phyloP scores from a whole-genome alignment of 2,329 filamentous ascomycete species.

The Ophiostoma sp. region DNA sequence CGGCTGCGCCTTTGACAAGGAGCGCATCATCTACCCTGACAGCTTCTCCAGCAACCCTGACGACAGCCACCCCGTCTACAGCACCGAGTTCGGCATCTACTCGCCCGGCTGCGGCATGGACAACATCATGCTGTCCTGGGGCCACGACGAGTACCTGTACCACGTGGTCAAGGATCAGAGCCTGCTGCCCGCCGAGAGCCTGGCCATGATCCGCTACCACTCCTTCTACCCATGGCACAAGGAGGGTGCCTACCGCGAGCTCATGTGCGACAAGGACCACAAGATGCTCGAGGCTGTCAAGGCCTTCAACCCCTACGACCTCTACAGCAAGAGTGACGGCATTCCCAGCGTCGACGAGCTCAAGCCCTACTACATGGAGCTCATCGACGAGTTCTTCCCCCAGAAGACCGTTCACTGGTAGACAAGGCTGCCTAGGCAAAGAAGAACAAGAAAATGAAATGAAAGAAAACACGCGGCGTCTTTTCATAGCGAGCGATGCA shows the following conservation, averaged over 20 bases:
- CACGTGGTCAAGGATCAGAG: constrained; percentile 79
- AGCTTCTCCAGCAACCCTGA: constrained; percentile 77
- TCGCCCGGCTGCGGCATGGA: constrained; percentile 71
- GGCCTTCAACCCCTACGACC: constrained; percentile 85
- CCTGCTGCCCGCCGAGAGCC: constrained; percentile 69
- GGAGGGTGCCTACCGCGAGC: constrained; percentile 69
- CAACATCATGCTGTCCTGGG: constrained; percentile 86
- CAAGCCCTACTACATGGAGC: constrained; percentile 70
- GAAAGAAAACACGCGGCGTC: not conserved
- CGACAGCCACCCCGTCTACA: constrained; percentile 62
- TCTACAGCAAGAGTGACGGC: constrained; percentile 87
- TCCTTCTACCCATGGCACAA: constrained; percentile 90
- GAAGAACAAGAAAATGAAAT: not conserved
- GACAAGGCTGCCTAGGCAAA: not conserved
- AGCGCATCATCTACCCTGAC: constrained; percentile 72
- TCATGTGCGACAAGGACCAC: constrained; percentile 79
- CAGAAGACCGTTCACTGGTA: constrained; percentile 64
- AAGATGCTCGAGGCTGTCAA: constrained; percentile 73
- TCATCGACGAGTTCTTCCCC: constrained; percentile 71
- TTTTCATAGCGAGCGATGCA: not conserved
- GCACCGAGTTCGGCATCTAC: constrained; percentile 75
- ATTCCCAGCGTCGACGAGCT: constrained; percentile 69
- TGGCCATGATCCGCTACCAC: constrained; percentile 92
- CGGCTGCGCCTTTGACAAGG: constrained; percentile 63
- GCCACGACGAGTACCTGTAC: constrained; percentile 84